phyloP scores from a whole-genome alignment of 108 stramenopile species.

The Fragilariopsis cylindrus region DNA sequence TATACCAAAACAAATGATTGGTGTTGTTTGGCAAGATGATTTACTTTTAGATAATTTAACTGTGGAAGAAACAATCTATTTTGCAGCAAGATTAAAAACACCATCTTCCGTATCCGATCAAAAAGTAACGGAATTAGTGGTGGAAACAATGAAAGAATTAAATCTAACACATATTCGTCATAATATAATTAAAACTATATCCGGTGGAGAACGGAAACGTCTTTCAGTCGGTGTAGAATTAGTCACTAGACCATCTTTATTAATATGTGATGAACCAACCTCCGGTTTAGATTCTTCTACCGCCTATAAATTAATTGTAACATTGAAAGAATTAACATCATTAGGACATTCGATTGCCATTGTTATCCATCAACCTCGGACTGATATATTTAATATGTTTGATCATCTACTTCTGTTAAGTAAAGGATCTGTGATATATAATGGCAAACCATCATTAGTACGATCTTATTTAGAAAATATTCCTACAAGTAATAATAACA shows the following conservation, averaged over 20 bases:
- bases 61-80: slow-evolving; percentile 79
- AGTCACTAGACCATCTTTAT: slow-evolving; percentile 70
- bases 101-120: slow-evolving; percentile 28
- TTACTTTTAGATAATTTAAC: slow-evolving; percentile 79
- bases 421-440: slow-evolving; percentile 63
- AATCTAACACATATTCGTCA: slow-evolving; percentile 59
- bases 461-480: slow-evolving; percentile 57
- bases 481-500: background rate
- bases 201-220: slow-evolving; percentile 88
- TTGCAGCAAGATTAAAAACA: slow-evolving; percentile 78
- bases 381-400: slow-evolving; percentile 79
- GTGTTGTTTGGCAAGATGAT: slow-evolving; percentile 90
- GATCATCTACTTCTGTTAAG: slow-evolving; percentile 80
- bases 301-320: slow-evolving; percentile 64
- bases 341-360: slow-evolving; percentile 77
- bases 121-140: slow-evolving; percentile 52
- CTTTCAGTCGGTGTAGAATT: slow-evolving; percentile 83
- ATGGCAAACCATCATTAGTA: slow-evolving; percentile 46
- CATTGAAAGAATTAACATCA: slow-evolving; percentile 62
- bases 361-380: slow-evolving; percentile 91
- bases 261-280: slow-evolving; percentile 84
- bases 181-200: slow-evolving; percentile 68
- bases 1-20: slow-evolving; percentile 70
- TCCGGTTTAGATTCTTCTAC: slow-evolving; percentile 82
- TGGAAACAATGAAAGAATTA: slow-evolving; percentile 59